Conservation (phyloP, 73 alveolate species). For the Tetrahymena elliotti region DNA sequence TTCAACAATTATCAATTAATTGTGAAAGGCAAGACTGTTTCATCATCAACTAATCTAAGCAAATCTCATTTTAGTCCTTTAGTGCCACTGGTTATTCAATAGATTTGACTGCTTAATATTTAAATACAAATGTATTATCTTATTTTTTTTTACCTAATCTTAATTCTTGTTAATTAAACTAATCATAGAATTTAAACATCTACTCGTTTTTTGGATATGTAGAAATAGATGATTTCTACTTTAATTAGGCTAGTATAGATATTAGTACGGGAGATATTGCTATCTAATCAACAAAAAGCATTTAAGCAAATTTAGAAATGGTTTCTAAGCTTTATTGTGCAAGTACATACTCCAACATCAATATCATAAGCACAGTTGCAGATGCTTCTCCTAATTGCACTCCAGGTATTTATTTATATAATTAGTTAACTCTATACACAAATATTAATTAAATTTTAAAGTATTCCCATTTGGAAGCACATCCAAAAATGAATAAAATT, state of each 20-base stretch:
- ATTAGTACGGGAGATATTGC: background rate
- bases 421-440: too few relatives aligned
- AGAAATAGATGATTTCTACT: background rate
- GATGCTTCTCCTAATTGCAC: background rate
- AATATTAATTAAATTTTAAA: background rate
- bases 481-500: background rate
- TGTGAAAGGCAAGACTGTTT: background rate
- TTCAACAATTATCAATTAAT: background rate
- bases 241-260: background rate
- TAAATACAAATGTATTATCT: background rate
- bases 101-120: background rate
- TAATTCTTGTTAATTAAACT: background rate
- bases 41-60: background rate
- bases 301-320: background rate
- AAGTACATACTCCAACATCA: background rate
- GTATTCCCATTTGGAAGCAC: background rate
- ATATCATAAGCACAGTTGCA: background rate
- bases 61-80: background rate
- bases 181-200: background rate
- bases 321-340: background rate
- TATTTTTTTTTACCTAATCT: background rate
- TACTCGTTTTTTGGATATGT: background rate
- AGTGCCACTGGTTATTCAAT: background rate
- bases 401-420: too few relatives aligned
- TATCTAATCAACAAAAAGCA: background rate